Percentiles rank a stretch among this genome's conserved stretches.
These are phyloP conservation scores for Copromyces sp. DNA, from an alignment of 495 filamentous ascomycete genomes.

Conservation along the genomic window DNA sequence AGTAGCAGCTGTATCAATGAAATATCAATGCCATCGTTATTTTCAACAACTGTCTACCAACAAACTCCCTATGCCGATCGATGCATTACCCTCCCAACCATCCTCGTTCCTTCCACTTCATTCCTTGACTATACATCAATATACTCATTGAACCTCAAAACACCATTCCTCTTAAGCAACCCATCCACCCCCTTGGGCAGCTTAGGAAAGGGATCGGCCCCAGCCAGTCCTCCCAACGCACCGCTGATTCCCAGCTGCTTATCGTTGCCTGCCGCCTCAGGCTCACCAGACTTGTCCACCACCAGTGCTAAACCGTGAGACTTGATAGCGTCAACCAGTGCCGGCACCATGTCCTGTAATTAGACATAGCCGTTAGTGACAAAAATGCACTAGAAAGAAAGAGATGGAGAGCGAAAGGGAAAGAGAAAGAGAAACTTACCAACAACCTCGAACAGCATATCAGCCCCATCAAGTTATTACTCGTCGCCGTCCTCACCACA, in stretches of 20 bases:
- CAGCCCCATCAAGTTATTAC: slow-evolving; percentile 96
- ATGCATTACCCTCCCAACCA: neutral
- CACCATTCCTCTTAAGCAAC: slow-evolving; percentile 70
- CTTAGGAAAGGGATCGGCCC: slow-evolving; percentile 34
- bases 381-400: neutral
- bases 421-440: slow-evolving; percentile 41
- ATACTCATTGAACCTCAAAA: slow-evolving; percentile 84
- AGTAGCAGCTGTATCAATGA: neutral
- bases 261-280: slow-evolving; percentile 9
- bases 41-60: neutral
- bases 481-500: slow-evolving; percentile 82
- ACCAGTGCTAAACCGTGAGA: slow-evolving; percentile 86
- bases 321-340: slow-evolving; percentile 86
- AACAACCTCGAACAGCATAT: slow-evolving; percentile 78
- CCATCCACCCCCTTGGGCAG: slow-evolving; percentile 70
- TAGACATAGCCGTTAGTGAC: neutral
- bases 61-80: neutral
- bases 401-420: neutral
- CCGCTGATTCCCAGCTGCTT: slow-evolving; percentile 6
- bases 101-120: neutral
- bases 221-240: neutral
- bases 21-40: neutral
- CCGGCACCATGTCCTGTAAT: slow-evolving; percentile 89
- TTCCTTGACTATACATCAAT: slow-evolving; percentile 66
- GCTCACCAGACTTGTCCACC: slow-evolving; percentile 62